A percentile compares a stretch with the other conserved stretches of the same genome.
phyloP scores from a whole-genome alignment of 352 stramenopile genomes.

The Phytophthora crassamura region DNA sequence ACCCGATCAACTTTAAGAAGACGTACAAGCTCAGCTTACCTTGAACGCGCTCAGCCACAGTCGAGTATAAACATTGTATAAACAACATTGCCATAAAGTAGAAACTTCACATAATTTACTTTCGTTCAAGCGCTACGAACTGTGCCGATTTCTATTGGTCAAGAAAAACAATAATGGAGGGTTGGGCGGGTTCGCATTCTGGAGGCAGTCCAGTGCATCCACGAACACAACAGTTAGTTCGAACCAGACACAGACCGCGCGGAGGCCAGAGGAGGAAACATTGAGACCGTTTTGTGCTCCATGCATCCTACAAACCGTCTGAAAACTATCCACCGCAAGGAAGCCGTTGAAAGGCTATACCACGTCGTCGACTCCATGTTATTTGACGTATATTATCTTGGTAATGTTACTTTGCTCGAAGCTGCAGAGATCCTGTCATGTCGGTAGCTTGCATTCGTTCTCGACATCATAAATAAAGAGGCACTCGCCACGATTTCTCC shows the following conservation, averaged over 20 bases:
- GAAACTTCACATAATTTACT: conserved; percentile 4
- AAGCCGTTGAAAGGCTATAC: background rate
- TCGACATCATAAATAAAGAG: conserved; percentile 45
- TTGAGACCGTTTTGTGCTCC: background rate
- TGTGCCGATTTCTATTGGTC: background rate
- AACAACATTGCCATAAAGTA: conserved; percentile 19
- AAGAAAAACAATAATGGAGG: conserved; percentile 7
- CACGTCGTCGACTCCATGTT: conserved; percentile 10
- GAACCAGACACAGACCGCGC: background rate
- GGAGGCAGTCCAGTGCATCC: conserved; percentile 9
- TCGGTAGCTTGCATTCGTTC: conserved; percentile 25
- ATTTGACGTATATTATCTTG: conserved; percentile 22
- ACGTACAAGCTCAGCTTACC: conserved; percentile 53
- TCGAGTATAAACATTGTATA: conserved; percentile 7
- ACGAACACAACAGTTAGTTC: conserved; percentile 21
- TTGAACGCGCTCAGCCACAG: conserved; percentile 13
- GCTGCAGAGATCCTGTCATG: conserved; percentile 13
- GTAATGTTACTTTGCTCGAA: conserved; percentile 12
- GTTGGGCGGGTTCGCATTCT: conserved; percentile 4
- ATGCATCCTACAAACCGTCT: conserved; percentile 8
- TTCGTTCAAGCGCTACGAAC: background rate
- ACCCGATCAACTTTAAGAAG: conserved; percentile 83
- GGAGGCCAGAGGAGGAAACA: conserved; percentile 2
- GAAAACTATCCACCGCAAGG: conserved; percentile 8
- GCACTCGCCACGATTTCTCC: conserved; percentile 5